These are phyloP conservation scores for Lasiodiplodia sp. DNA, from an alignment of 2,329 filamentous ascomycete species.

Conservation along the genomic window DNA sequence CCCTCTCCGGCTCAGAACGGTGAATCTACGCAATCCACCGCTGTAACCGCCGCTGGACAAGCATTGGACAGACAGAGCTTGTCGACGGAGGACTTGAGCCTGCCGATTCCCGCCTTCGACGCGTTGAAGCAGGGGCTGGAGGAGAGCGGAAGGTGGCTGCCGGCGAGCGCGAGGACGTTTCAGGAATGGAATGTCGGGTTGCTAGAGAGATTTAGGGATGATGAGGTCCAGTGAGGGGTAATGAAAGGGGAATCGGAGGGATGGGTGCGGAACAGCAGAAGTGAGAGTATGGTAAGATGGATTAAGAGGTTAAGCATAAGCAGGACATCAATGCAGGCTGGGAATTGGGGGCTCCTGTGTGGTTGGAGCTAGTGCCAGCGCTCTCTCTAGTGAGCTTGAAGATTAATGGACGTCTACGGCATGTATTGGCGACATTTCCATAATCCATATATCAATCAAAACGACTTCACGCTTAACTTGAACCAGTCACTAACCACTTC, in stretches of 20 bases:
- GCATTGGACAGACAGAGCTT: constrained; percentile 48
- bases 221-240: constrained; percentile 31
- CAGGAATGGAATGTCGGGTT: constrained; percentile 73
- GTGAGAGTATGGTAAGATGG: no score
- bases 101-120: constrained; percentile 61
- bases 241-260: background rate
- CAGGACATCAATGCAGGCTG: no score
- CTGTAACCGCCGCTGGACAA: constrained; percentile 6
- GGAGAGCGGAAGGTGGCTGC: constrained; percentile 61
- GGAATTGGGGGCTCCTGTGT: no score
- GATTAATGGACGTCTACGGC: no score
- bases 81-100: constrained; percentile 58
- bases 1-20: constrained; percentile 27
- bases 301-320: no score
- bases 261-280: no score
- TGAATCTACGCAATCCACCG: constrained; percentile 23
- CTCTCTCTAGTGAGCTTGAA: no score
- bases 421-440: no score
- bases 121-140: constrained; percentile 56
- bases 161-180: constrained; percentile 63
- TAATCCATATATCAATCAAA: no score
- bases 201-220: constrained; percentile 60
- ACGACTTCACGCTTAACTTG: no score
- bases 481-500: no score
- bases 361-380: no score